Conservation (phyloP, 2,329 filamentous ascomycete genomes). For the Diplodia mutila region DNA sequence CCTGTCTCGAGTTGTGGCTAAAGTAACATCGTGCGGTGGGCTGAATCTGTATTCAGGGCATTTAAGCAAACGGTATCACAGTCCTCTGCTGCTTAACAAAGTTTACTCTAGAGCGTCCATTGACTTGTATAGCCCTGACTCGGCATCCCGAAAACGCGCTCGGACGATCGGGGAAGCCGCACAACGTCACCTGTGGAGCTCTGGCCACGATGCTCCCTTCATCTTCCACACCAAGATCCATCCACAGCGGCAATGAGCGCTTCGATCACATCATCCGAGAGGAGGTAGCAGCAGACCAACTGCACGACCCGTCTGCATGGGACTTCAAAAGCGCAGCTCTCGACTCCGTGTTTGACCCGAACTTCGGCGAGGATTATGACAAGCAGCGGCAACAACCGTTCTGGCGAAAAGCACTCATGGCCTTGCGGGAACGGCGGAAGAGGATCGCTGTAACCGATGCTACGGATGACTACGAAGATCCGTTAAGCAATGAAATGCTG, state of each 20-base stretch:
- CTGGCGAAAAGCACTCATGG: slow-evolving; percentile 38
- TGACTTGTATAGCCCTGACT: slow-evolving; percentile 1
- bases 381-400: slow-evolving; percentile 26
- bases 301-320: not conserved
- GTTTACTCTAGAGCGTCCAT: not conserved
- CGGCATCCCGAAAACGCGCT: slow-evolving; percentile 17
- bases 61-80: not conserved
- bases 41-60: not conserved
- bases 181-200: slow-evolving; percentile 15
- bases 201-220: slow-evolving; percentile 14
- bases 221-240: slow-evolving; percentile 8
- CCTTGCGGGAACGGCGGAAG: slow-evolving; percentile 33
- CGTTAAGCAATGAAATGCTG: slow-evolving; percentile 4
- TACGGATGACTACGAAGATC: slow-evolving; percentile 1
- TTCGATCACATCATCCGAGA: slow-evolving; percentile 16
- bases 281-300: slow-evolving; percentile 6
- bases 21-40: slow-evolving; percentile 3
- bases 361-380: slow-evolving; percentile 12
- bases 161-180: not conserved
- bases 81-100: not conserved
- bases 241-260: slow-evolving; percentile 9
- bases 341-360: slow-evolving; percentile 8
- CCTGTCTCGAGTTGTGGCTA: not conserved
- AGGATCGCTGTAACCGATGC: not conserved
- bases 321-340: not conserved